Evolutionary conservation across 805 yeast species (phyloP).

Genomic region (Saccharomycopsis sp.): DNA sequence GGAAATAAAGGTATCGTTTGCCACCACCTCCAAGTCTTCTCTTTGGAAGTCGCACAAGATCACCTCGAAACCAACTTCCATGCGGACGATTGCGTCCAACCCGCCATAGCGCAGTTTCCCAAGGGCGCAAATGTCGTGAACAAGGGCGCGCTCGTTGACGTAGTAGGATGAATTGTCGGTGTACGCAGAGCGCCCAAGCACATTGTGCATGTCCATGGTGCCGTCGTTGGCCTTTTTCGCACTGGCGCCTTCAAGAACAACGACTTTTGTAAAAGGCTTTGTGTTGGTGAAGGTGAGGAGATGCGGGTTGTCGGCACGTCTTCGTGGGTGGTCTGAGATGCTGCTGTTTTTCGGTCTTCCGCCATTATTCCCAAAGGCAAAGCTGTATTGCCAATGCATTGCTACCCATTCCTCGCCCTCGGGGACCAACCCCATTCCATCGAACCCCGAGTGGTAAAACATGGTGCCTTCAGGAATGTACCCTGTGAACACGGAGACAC

Average conservation of each 20-base stretch:
- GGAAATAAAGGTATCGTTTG: slow-evolving; percentile 34
- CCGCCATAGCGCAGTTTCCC: slow-evolving; percentile 39
- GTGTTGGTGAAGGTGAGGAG: slow-evolving; percentile 40
- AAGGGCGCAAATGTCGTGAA: slow-evolving; percentile 49
- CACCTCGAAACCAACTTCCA: slow-evolving; percentile 56
- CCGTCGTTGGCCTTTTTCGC: slow-evolving; percentile 53
- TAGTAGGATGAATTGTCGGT: slow-evolving; percentile 19
- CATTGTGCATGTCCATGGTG: slow-evolving; percentile 50
- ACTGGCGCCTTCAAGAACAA: slow-evolving; percentile 58
- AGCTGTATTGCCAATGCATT: slow-evolving; percentile 54
- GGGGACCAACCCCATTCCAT: slow-evolving; percentile 32
- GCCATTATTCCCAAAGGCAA: slow-evolving; percentile 29
- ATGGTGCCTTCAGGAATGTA: slow-evolving; percentile 50
- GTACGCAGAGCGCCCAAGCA: slow-evolving; percentile 31
- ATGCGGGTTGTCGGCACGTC: too few relatives aligned
- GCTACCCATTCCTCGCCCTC: slow-evolving; percentile 52
- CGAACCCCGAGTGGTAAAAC: slow-evolving; percentile 43
- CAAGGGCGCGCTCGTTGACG: slow-evolving; percentile 37
- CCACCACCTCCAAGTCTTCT: slow-evolving; percentile 38
- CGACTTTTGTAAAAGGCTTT: slow-evolving; percentile 39
- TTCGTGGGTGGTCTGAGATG: slow-evolving; percentile 1
- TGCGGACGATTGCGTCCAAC: slow-evolving; percentile 48
- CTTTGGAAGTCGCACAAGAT: slow-evolving; percentile 47
- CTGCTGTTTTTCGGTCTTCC: slow-evolving; percentile 10
- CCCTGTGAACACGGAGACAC: slow-evolving; percentile 53